phyloP scores from a whole-genome alignment of 139 green algal species.

The Spirogloea muscicola region DNA sequence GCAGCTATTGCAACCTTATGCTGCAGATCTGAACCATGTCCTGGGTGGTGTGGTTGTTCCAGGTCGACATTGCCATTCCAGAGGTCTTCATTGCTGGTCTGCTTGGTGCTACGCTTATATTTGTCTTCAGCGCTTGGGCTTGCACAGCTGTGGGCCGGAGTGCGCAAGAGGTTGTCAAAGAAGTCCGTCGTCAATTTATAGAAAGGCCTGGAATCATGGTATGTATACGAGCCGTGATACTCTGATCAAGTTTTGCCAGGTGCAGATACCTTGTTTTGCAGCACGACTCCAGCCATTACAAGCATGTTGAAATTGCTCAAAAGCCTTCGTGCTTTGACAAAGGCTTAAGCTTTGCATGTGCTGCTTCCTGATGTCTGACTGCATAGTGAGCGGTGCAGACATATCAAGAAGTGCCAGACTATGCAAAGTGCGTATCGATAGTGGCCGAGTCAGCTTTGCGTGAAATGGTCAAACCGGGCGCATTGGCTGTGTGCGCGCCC shows the following conservation, averaged over 20 bases:
- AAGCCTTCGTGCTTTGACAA: no score
- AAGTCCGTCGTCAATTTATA: constrained; percentile 61
- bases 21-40: no score
- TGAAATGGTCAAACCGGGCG: constrained; percentile 67
- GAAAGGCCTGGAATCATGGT: constrained; percentile 59
- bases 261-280: no score
- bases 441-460: constrained; percentile 51
- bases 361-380: no score
- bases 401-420: constrained; percentile 58
- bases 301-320: no score
- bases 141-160: constrained; percentile 50
- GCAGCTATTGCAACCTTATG: no score
- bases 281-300: no score
- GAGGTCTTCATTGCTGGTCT: constrained; percentile 61
- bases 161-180: constrained; percentile 56
- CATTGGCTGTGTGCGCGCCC: constrained; percentile 54
- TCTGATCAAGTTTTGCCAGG: no score
- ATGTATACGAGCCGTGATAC: no score
- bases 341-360: no score
- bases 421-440: constrained; percentile 61
- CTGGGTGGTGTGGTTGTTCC: no score
- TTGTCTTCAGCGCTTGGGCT: constrained; percentile 56
- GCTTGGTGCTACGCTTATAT: constrained; percentile 59
- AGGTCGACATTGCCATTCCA: constrained; percentile 59
- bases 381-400: no score